These are phyloP conservation scores for Chenopodium formosanum DNA, from an alignment of 148 eudicot genomes.

Conservation along the genomic window DNA sequence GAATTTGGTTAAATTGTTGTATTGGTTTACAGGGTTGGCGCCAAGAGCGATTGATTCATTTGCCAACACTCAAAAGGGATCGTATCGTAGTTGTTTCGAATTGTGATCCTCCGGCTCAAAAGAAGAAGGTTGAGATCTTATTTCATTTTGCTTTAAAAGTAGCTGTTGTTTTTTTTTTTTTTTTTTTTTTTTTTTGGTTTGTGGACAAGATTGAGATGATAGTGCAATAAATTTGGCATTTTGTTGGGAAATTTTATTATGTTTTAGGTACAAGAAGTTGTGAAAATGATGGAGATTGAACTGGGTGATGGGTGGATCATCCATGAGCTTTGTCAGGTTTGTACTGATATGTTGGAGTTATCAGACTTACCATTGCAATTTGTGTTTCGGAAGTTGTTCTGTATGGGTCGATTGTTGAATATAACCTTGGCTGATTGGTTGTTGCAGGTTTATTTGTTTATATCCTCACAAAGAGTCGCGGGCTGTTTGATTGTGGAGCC, in stretches of 20 bases:
- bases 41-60: constrained; percentile 51
- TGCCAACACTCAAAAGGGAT: constrained; percentile 40
- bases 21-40: constrained; percentile 69
- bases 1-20: background rate
- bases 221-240: background rate
- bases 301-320: constrained; percentile 92
- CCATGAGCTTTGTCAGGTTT: constrained; percentile 63
- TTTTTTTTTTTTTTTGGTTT: background rate
- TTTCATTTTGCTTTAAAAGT: background rate
- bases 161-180: background rate
- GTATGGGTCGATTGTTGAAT: background rate
- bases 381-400: background rate
- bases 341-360: background rate
- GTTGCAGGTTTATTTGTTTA: constrained; percentile 67
- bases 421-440: background rate
- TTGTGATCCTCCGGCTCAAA: constrained; percentile 63
- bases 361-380: background rate
- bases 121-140: constrained; percentile 55
- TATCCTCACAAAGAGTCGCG: constrained; percentile 55
- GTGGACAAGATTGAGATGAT: background rate
- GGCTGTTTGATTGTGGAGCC: constrained; percentile 79
- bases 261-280: constrained; percentile 69
- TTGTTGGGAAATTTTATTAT: background rate
- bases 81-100: constrained; percentile 63
- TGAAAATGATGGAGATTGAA: constrained; percentile 85